Evolutionary conservation across 768 basidiomycete genomes (phyloP).

Genomic region (Lactarius sanguifluus): DNA sequence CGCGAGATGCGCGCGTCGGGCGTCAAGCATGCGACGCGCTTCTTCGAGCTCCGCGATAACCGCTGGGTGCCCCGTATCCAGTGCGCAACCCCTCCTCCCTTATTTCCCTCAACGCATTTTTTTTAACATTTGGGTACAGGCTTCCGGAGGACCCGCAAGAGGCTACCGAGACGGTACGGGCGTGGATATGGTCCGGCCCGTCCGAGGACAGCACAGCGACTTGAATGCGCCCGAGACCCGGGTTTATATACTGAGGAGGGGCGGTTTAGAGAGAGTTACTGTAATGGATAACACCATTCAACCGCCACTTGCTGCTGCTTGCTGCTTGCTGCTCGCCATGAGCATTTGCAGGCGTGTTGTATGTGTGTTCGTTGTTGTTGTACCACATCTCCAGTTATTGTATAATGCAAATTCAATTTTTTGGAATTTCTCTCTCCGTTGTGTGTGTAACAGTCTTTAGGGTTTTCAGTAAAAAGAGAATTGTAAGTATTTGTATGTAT

Average conservation of each 20-base stretch:
- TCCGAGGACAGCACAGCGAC: not conserved
- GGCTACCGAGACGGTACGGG: slow-evolving; percentile 63
- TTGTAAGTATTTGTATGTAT: not conserved
- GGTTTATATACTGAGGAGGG: not conserved
- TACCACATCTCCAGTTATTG: slow-evolving; percentile 8
- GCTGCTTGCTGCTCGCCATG: too few species aligned
- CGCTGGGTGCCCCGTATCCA: slow-evolving; percentile 80
- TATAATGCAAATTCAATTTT: slow-evolving; percentile 20
- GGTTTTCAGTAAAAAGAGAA: not conserved
- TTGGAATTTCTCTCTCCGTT: not conserved
- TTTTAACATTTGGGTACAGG: slow-evolving; percentile 39
- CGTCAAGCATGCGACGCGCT: slow-evolving; percentile 66
- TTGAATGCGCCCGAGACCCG: not conserved
- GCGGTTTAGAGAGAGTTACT: not conserved
- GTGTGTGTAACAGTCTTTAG: too few species aligned
- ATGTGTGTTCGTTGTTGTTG: slow-evolving; percentile 5
- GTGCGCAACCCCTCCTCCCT: slow-evolving; percentile 45
- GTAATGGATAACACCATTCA: not conserved
- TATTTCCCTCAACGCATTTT: too few species aligned
- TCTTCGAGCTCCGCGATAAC: slow-evolving; percentile 75
- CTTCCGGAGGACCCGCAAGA: slow-evolving; percentile 67
- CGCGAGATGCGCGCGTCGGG: slow-evolving; percentile 75
- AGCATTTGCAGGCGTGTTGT: not conserved
- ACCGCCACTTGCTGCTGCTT: not conserved
- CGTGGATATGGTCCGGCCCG: slow-evolving; percentile 69